Evolutionary conservation across 2,329 filamentous ascomycete species (phyloP), one percentile per base, ranked within the genome.

Genomic region (Kalaharituber pfeilii): DNA sequence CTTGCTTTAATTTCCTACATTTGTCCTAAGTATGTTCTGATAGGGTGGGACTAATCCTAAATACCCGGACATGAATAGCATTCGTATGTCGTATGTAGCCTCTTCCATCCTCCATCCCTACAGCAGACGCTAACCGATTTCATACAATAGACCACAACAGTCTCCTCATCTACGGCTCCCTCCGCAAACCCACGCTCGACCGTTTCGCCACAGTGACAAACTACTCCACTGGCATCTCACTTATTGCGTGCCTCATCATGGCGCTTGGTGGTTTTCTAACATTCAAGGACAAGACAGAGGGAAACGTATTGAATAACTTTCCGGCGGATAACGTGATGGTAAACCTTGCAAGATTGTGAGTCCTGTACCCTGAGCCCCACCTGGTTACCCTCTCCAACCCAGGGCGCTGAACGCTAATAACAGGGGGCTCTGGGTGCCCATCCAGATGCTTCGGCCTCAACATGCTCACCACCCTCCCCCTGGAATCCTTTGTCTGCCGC

Each of bases 241-340:
- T 95, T 75, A 62, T 88, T n/a, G 88, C 89, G 53, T 98, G 91
- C 66, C 75, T 98, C 52, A 70, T 81, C 56, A 85, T 98, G 80
- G 91, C 86, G 0, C 73, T 95, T 6, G 79, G 82, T 2, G 91
- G 91, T 24, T 96, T 94, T 70, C 75, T 98, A 44, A 88, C 84
- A 18, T 98, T 98, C 65, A 89, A 91, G 59, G 85, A 89, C 69
- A 79, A 81, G 64, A 98, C 91, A 3, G 74, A 87, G 62, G 91
- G 91, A 66, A 98, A 98, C 67, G 86, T 98, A 52, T 80, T 98
- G 64, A 98, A 98, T 74, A 98, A 98, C 71, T 96, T 98, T 66
- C 84, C 88, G 1, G 74, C 80, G 20, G 80, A 93, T 69, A 96
- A 94, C 69, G 75, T 82, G 62, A 82, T 96, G 79, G 87, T 96